phyloP scores from a whole-genome alignment of 2,329 filamentous ascomycete species.

The Fusarium compactum region DNA sequence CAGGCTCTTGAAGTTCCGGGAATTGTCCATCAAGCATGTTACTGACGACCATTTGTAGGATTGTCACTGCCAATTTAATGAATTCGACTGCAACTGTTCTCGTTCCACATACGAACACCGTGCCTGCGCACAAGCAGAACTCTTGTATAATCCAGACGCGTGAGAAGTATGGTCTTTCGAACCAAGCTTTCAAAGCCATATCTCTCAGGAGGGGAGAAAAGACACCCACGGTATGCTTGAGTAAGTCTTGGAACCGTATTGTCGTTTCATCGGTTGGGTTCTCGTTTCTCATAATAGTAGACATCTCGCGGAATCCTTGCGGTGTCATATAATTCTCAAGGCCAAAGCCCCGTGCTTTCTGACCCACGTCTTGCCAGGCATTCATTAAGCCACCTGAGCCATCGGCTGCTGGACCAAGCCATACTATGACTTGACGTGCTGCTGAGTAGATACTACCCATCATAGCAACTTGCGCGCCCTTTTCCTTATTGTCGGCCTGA shows the following conservation, averaged over 20 bases:
- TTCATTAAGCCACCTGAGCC: not conserved
- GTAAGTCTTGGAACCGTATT: accelerated
- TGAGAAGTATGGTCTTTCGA: constrained; percentile 1
- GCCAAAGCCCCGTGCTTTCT: not conserved
- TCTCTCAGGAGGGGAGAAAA: not conserved
- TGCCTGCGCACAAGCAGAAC: not conserved
- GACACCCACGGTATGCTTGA: accelerated
- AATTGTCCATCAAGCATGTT: not conserved
- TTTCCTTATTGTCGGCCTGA: not conserved
- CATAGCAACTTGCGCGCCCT: not conserved
- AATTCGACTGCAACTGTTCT: not conserved
- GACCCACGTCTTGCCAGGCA: not conserved
- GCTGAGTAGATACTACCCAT: not conserved
- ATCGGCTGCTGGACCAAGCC: not conserved
- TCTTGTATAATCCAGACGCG: constrained; percentile 9
- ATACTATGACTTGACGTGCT: not conserved
- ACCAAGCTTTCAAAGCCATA: not conserved
- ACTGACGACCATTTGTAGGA: not conserved
- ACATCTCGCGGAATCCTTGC: not conserved
- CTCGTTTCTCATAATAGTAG: not conserved
- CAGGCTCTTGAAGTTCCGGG: not conserved
- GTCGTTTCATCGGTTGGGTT: not conserved
- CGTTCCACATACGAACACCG: not conserved
- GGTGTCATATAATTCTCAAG: not conserved
- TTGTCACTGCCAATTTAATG: not conserved